Evolutionary conservation across 2,329 filamentous ascomycete species (phyloP).

Genomic region (Knoxdaviesia proteae): DNA sequence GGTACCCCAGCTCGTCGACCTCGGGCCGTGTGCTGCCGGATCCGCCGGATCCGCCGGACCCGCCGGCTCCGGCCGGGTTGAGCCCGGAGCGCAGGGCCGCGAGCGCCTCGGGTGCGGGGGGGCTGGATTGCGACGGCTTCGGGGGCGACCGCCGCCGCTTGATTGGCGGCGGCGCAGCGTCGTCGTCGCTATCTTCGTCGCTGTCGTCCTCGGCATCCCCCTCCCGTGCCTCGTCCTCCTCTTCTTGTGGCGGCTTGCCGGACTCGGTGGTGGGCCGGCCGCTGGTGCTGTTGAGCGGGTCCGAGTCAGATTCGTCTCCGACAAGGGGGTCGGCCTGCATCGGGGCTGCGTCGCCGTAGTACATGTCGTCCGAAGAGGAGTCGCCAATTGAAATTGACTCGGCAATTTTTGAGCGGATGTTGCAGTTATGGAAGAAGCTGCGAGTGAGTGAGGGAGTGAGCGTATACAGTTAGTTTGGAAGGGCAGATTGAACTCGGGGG

Average conservation of each 20-base stretch:
- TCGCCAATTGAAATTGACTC: not conserved
- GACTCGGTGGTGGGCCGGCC: too few relatives aligned
- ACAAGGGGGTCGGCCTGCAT: conserved; percentile 6
- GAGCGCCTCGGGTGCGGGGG: not conserved
- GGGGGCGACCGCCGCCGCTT: conserved; percentile 31
- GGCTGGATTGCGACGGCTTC: conserved; percentile 12
- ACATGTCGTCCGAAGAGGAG: too few relatives aligned
- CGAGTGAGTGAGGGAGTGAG: conserved; percentile 7
- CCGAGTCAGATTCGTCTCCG: not conserved
- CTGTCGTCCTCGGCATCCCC: conserved; percentile 6
- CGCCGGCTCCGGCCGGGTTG: not conserved
- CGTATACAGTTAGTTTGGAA: conserved; percentile 1
- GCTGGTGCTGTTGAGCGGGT: not conserved
- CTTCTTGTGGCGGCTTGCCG: conserved; percentile 8
- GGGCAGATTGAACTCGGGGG: conserved; percentile 3
- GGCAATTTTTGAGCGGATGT: conserved; percentile 34
- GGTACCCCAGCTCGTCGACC: conserved; percentile 77
- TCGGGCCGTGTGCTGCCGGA: conserved; percentile 22
- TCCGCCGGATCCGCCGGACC: too few relatives aligned
- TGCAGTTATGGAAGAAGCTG: conserved; percentile 86
- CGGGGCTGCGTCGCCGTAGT: too few relatives aligned
- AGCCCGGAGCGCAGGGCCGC: not conserved
- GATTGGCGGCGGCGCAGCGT: conserved; percentile 72
- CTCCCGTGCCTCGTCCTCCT: conserved; percentile 12
- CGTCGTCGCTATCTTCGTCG: conserved; percentile 42